Conservation (phyloP, 2,329 filamentous ascomycete species). For the Penicillium sp. region DNA sequence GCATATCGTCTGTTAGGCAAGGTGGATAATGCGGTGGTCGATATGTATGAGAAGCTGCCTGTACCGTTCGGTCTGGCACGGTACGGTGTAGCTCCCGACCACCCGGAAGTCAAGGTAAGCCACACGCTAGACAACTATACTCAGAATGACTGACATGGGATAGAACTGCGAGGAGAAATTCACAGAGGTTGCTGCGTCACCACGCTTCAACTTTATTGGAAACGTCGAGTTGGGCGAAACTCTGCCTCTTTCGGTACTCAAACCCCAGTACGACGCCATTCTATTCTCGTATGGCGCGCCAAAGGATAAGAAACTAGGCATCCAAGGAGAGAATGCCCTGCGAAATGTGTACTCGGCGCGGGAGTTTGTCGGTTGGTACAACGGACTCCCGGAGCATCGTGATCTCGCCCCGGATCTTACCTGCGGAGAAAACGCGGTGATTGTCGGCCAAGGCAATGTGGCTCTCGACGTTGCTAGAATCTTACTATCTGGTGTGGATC, state of each 20-base stretch:
- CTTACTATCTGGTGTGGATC: constrained; percentile 75
- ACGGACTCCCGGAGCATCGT: constrained; percentile 84
- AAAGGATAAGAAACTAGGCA: constrained; percentile 75
- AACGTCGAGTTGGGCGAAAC: constrained; percentile 79
- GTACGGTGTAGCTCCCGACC: constrained; percentile 96
- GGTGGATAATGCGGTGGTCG: constrained; percentile 72
- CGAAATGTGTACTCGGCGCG: constrained; percentile 83
- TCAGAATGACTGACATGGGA: not conserved
- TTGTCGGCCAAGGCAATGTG: constrained; percentile 96
- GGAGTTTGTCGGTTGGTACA: constrained; percentile 98
- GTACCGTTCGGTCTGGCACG: constrained; percentile 91
- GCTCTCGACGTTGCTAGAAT: constrained; percentile 92
- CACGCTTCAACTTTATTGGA: constrained; percentile 87
- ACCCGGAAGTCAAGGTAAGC: constrained; percentile 92
- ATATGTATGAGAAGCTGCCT: constrained; percentile 96
- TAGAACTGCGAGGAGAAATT: constrained; percentile 97
- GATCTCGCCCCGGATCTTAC: constrained; percentile 74
- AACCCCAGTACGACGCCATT: constrained; percentile 87
- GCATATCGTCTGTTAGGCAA: constrained; percentile 82
- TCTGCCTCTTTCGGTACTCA: constrained; percentile 70
- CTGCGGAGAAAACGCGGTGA: constrained; percentile 77
- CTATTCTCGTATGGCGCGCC: constrained; percentile 92
- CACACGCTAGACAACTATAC: not conserved
- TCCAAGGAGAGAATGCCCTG: constrained; percentile 73
- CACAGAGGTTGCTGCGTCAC: constrained; percentile 79